Conservation (phyloP, 164 flowering plant genomes). For the Magnolia kwangsiensis region DNA sequence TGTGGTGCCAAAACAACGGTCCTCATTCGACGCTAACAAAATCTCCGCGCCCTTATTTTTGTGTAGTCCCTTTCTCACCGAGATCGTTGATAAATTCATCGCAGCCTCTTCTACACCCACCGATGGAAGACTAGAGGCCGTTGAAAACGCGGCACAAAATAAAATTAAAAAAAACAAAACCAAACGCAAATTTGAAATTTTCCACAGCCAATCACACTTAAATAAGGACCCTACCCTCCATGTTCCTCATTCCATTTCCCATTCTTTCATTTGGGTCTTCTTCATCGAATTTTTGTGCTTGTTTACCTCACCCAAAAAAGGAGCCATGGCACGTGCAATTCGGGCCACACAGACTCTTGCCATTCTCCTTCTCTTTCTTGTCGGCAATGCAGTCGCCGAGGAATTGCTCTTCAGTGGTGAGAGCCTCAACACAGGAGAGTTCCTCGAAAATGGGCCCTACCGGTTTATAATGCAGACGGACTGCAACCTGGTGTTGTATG, state of each 20-base stretch:
- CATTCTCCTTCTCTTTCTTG: neutral
- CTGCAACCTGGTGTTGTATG: slow-evolving; percentile 15
- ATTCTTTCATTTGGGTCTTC: neutral
- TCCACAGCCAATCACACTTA: too few species aligned
- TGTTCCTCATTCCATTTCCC: neutral
- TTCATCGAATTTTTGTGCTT: neutral
- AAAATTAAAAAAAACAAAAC: too few species aligned
- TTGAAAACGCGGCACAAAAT: too few species aligned
- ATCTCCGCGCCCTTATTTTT: too few species aligned
- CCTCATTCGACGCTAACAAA: too few species aligned
- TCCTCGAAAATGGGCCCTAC: slow-evolving; percentile 17
- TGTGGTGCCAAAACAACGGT: too few species aligned
- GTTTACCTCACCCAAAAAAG: neutral
- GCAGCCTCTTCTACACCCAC: too few species aligned
- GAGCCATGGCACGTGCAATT: neutral
- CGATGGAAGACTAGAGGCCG: too few species aligned
- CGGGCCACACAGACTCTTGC: neutral
- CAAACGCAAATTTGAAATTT: too few species aligned
- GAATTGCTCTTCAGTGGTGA: slow-evolving; percentile 13
- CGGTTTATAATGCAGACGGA: slow-evolving; percentile 13
- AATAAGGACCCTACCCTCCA: neutral
- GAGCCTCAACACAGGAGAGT: slow-evolving; percentile 7
- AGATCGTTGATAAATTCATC: too few species aligned
- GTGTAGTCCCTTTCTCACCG: too few species aligned
- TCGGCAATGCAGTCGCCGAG: slow-evolving; percentile 3